Evolutionary conservation across 305 asterid species (phyloP).

Genomic region (Fraxinus sp.): DNA sequence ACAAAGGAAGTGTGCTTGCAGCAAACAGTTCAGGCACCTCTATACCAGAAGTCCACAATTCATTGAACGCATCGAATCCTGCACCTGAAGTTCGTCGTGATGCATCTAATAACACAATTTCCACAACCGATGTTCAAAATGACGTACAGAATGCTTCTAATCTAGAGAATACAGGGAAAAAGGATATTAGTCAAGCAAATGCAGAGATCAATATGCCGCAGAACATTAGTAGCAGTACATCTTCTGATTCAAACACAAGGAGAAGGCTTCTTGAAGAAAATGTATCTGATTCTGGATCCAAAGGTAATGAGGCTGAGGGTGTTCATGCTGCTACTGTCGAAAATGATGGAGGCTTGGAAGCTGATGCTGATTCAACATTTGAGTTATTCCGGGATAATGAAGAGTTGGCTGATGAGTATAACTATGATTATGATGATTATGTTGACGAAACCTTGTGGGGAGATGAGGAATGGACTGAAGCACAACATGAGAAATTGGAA

Average conservation of each 20-base stretch:
- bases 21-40: constrained; percentile 41
- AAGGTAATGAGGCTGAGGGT: constrained; percentile 36
- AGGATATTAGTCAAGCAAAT: constrained; percentile 43
- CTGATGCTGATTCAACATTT: constrained; percentile 89
- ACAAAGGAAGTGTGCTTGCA: constrained; percentile 41
- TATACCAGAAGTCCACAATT: constrained; percentile 35
- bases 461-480: constrained; percentile 81
- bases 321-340: constrained; percentile 72
- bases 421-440: constrained; percentile 89
- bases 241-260: constrained; percentile 45
- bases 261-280: constrained; percentile 52
- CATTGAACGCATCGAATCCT: constrained; percentile 33
- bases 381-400: constrained; percentile 79
- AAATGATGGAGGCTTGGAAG: constrained; percentile 76
- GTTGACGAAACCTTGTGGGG: constrained; percentile 87
- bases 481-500: constrained; percentile 77
- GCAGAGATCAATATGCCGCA: constrained; percentile 43
- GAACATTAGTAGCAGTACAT: constrained; percentile 32
- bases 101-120: constrained; percentile 34
- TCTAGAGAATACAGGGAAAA: constrained; percentile 38
- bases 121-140: constrained; percentile 40
- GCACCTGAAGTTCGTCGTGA: constrained; percentile 46
- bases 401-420: constrained; percentile 87
- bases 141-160: constrained; percentile 48
- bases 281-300: constrained; percentile 26